These are phyloP conservation scores for Xylogone sp. DNA, from an alignment of 2,329 filamentous ascomycete species.

Conservation along the genomic window DNA sequence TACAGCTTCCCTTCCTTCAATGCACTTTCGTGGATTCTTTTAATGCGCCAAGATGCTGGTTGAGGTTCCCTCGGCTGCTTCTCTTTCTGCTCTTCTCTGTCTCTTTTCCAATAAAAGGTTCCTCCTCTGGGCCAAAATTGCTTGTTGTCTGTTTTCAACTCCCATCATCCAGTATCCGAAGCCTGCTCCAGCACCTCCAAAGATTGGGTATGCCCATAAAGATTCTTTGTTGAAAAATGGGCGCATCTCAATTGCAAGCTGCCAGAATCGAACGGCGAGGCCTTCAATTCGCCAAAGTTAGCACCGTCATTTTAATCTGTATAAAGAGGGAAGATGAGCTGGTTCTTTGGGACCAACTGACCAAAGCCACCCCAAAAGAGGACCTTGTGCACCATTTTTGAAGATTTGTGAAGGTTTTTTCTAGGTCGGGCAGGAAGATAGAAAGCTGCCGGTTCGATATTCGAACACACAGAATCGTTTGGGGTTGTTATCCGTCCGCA, in stretches of 20 bases:
- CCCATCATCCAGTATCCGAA: conserved; percentile 98
- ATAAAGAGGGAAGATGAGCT: conserved; percentile 4
- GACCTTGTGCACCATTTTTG: conserved; percentile 45
- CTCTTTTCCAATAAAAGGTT: conserved; percentile 84
- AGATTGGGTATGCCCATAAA: conserved; percentile 89
- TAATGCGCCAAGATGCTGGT: background rate
- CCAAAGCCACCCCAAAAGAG: conserved; percentile 91
- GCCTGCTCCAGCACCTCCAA: conserved; percentile 77
- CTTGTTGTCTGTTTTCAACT: conserved; percentile 78
- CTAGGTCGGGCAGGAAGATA: background rate
- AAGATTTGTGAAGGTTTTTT: conserved; percentile 1
- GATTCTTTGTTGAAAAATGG: conserved; percentile 83
- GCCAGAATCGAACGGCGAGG: conserved; percentile 88
- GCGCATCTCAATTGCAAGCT: conserved; percentile 97
- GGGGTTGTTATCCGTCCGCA: conserved; percentile 8
- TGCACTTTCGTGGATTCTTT: background rate
- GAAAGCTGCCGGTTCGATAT: background rate
- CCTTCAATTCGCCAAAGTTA: conserved; percentile 49
- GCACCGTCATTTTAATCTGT: conserved; percentile 6
- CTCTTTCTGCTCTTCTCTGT: conserved; percentile 67
- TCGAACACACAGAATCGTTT: background rate
- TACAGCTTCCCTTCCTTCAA: background rate
- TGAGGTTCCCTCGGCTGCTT: conserved; percentile 40
- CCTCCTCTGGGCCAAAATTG: conserved; percentile 74
- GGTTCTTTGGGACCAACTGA: conserved; percentile 43